Evolutionary conservation across 2,329 filamentous ascomycete species (phyloP), one percentile per base, ranked within the genome.

Genomic region (Phialemonium atrogriseum): DNA sequence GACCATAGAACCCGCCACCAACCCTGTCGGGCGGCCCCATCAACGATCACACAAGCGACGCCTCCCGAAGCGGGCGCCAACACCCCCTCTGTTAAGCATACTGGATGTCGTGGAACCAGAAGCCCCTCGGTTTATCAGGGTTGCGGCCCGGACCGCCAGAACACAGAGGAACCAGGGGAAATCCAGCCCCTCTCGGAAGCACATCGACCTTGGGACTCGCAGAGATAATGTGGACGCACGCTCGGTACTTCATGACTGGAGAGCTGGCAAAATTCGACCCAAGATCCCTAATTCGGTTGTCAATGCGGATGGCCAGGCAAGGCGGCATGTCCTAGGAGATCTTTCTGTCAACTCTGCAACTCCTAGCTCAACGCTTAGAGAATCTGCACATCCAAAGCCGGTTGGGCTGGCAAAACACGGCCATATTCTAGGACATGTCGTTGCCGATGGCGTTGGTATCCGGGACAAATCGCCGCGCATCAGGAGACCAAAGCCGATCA

Each of bases 151-250:
- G 11, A 62, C 70, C 32, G 73, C 66, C 4, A 67, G 56, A 33
- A 59, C 51, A 31, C 64, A 61, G 20, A 46, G 40, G 16, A 60
- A 63, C 10, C 57, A 67, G 39, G 76, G 76, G 11, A 68, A 70
- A 46, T 61, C 68, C 6, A 77, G 66, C 33, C 73, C 73, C 2
- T 55, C 54, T 0, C 59, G 47, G 25, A 81, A 80, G 45, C 50
- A 58, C n/a, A 75, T 81, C 37, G 63, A 66, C 34, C 56, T 81
- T n/a, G 73, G 70, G 14, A 76, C 63, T 18, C 66, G 73, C n/a
- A 58, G 59, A 40, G 77, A 80, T 44, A 73, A 77, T 37, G 40
- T 73, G 12, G 76, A 80, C 46, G 74, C 65, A 2, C 54, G 64
- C 8, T 60, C 61, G 7, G 58, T 71, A 8, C 51, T 81, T 14